Evolutionary conservation across 176 grass and related monocot genomes (phyloP).

Genomic region (Thalia dealbata): DNA sequence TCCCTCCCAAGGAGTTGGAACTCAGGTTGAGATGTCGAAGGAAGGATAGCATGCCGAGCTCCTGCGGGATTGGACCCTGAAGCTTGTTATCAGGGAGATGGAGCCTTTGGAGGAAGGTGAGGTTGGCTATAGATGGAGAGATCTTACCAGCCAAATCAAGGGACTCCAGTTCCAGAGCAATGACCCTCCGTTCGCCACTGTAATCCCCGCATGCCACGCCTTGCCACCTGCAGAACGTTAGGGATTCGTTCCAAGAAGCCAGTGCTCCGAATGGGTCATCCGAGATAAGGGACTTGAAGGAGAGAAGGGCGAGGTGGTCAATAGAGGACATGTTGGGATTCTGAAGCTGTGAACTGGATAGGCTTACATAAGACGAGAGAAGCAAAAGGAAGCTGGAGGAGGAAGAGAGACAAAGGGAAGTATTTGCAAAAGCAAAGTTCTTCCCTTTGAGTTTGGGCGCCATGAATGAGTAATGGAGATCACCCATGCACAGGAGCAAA

Average conservation of each 20-base stretch:
- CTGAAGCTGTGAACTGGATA: too few species aligned
- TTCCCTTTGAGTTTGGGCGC: too few species aligned
- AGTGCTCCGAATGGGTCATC: not conserved
- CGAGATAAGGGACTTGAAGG: conserved; percentile 25
- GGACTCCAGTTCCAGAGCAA: conserved; percentile 25
- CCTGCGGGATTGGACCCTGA: conserved; percentile 24
- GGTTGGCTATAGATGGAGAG: conserved; percentile 22
- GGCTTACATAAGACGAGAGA: too few species aligned
- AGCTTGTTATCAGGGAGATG: conserved; percentile 36
- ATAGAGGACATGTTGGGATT: too few species aligned
- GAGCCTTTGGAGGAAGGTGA: conserved; percentile 26
- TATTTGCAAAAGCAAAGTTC: too few species aligned
- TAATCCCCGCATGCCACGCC: conserved; percentile 21
- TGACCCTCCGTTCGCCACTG: not conserved
- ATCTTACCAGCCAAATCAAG: conserved; percentile 20
- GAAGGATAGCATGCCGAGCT: conserved; percentile 21
- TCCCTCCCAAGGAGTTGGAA: conserved; percentile 35
- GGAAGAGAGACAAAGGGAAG: too few species aligned
- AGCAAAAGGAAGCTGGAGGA: too few species aligned
- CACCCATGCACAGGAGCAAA: too few species aligned
- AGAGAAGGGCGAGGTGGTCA: conserved; percentile 29
- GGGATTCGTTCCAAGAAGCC: conserved; percentile 9
- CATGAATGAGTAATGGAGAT: too few species aligned
- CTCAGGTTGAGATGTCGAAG: conserved; percentile 51
- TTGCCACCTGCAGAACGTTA: conserved; percentile 27